These are phyloP conservation scores for Acephala macrosclerotiorum DNA, from an alignment of 2,329 filamentous ascomycete species.

Conservation along the genomic window DNA sequence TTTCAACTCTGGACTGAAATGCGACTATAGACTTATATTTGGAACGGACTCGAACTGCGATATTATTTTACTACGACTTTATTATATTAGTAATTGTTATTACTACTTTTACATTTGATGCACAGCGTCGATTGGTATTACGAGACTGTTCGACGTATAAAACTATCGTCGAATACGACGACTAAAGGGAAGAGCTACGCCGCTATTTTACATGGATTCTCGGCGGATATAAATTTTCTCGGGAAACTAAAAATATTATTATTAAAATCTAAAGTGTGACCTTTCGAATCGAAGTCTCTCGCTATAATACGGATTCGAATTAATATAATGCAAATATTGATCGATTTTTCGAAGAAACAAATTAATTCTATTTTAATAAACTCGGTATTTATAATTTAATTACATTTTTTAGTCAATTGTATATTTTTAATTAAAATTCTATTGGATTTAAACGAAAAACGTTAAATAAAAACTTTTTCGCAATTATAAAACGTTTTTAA, in stretches of 20 bases:
- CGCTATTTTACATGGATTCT: slow-evolving; percentile 14
- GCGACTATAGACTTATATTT: background rate
- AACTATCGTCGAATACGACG: slow-evolving; percentile 26
- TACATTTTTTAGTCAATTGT: slow-evolving; percentile 9
- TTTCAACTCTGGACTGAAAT: background rate
- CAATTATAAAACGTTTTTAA: slow-evolving; percentile 23
- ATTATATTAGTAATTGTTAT: slow-evolving; percentile 1
- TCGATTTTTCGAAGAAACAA: slow-evolving; percentile 20
- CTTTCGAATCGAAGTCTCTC: slow-evolving; percentile 16
- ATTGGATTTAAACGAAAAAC: slow-evolving; percentile 16
- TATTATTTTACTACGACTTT: background rate
- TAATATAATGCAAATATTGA: slow-evolving; percentile 22
- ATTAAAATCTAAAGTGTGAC: slow-evolving; percentile 16
- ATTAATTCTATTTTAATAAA: background rate
- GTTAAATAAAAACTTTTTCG: slow-evolving; percentile 18
- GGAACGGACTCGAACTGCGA: background rate
- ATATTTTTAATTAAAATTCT: slow-evolving; percentile 7
- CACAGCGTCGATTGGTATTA: slow-evolving; percentile 26
- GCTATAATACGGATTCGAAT: slow-evolving; percentile 15
- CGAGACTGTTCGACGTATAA: slow-evolving; percentile 15
- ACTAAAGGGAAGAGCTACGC: slow-evolving; percentile 14
- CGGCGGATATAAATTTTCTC: background rate
- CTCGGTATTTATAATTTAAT: slow-evolving; percentile 10
- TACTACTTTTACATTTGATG: slow-evolving; percentile 23
- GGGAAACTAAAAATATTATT: background rate